phyloP scores from a whole-genome alignment of 805 yeast species.

The Lipomyces yamadae region DNA sequence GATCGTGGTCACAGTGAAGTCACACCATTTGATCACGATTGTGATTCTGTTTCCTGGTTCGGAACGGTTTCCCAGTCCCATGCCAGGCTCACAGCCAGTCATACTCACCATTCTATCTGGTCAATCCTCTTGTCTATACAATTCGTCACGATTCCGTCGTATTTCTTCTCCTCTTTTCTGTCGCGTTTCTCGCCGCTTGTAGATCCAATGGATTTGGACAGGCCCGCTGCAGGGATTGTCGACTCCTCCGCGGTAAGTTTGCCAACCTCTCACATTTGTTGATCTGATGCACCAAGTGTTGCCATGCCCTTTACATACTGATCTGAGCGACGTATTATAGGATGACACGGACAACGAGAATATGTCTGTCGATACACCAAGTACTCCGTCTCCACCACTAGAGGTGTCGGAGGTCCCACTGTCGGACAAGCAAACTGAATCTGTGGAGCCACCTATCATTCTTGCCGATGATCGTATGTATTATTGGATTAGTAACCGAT shows the following conservation, averaged over 20 bases:
- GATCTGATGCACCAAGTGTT: background rate
- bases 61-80: background rate
- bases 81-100: background rate
- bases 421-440: slow-evolving; percentile 6
- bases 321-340: slow-evolving; percentile 1
- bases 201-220: slow-evolving; percentile 29
- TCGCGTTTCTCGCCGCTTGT: slow-evolving; percentile 24
- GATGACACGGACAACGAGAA: slow-evolving; percentile 32
- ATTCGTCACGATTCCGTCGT: slow-evolving; percentile 29
- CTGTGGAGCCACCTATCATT: slow-evolving; percentile 11
- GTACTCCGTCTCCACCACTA: slow-evolving; percentile 14
- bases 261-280: background rate
- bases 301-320: background rate
- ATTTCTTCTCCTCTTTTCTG: slow-evolving; percentile 20
- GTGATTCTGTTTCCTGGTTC: background rate
- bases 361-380: slow-evolving; percentile 32
- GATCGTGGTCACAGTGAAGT: background rate
- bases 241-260: slow-evolving; percentile 22
- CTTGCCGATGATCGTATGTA: slow-evolving; percentile 24
- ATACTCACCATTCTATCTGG: background rate
- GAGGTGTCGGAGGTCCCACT: background rate
- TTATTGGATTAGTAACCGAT: background rate
- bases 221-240: slow-evolving; percentile 13
- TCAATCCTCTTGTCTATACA: background rate
- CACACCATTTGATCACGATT: background rate